Evolutionary conservation across 371 early-diverging fungal species (phyloP).

Genomic region (Blakeslea trispora): DNA sequence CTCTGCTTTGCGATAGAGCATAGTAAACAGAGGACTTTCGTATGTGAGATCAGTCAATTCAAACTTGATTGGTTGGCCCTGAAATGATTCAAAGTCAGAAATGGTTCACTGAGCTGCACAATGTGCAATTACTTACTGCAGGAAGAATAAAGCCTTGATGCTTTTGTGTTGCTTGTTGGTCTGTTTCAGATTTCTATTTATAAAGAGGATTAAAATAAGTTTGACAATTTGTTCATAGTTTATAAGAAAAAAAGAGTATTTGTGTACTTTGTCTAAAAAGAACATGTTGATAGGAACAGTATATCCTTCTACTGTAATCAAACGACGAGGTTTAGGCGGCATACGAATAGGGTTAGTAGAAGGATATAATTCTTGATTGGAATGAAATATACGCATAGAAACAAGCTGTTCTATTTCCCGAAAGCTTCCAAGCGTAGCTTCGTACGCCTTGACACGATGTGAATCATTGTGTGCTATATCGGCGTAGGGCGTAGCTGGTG

Average conservation of each 20-base stretch:
- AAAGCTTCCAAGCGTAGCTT: constrained; percentile 15
- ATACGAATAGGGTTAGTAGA: constrained; percentile 1
- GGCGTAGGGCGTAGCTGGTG: constrained; percentile 5
- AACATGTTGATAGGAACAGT: constrained; percentile 28
- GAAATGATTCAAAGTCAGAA: not conserved
- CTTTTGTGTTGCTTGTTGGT: not conserved
- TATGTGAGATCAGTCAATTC: constrained; percentile 1
- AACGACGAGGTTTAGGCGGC: constrained; percentile 20
- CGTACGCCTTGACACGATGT: constrained; percentile 7
- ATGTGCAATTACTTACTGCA: not conserved
- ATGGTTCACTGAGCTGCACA: not conserved
- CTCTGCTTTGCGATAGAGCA: constrained; percentile 11
- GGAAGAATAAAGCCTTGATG: not conserved
- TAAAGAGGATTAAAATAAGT: not conserved
- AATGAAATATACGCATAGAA: constrained; percentile 22
- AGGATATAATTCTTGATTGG: not conserved
- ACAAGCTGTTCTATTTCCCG: constrained; percentile 26
- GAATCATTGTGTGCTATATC: constrained; percentile 5
- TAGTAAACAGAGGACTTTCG: constrained; percentile 21
- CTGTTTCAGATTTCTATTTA: not conserved
- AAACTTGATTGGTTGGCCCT: constrained; percentile 3
- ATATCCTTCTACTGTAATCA: constrained; percentile 30
- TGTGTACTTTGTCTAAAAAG: constrained; percentile 13
- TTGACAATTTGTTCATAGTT: not conserved
- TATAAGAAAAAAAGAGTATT: not conserved